phyloP scores from a whole-genome alignment of 129 eudicot genomes.

The Heracleum sosnowskyi region DNA sequence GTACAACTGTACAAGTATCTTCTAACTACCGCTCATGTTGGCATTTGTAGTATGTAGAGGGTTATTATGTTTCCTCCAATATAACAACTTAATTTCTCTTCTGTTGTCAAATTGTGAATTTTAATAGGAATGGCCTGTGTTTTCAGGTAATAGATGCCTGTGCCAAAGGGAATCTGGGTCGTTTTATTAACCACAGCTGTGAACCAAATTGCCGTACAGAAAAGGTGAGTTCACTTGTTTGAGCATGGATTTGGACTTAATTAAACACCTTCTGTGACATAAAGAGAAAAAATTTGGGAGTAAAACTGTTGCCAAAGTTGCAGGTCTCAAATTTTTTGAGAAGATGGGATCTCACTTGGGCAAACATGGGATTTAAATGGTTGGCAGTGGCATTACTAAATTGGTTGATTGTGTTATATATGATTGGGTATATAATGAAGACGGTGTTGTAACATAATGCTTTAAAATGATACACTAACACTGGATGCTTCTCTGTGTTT shows the following conservation, averaged over 20 bases:
- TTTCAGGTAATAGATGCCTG: slow-evolving; percentile 96
- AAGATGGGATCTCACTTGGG: not conserved
- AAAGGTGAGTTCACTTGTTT: slow-evolving; percentile 46
- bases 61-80: not conserved
- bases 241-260: not conserved
- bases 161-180: slow-evolving; percentile 94
- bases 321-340: not conserved
- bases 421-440: not conserved
- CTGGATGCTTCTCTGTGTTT: slow-evolving; percentile 6
- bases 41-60: not conserved
- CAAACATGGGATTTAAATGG: not conserved
- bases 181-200: slow-evolving; percentile 96
- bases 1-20: not conserved
- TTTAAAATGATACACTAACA: not conserved
- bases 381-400: not conserved
- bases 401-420: not conserved
- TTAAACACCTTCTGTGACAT: not conserved
- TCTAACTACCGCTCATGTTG: no score
- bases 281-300: not conserved
- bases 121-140: not conserved
- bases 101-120: not conserved
- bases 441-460: not conserved
- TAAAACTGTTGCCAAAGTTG: not conserved
- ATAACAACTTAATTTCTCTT: not conserved
- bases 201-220: slow-evolving; percentile 97